phyloP scores from a whole-genome alignment of 2,329 filamentous ascomycete species.

The Scytalidium sp. region DNA sequence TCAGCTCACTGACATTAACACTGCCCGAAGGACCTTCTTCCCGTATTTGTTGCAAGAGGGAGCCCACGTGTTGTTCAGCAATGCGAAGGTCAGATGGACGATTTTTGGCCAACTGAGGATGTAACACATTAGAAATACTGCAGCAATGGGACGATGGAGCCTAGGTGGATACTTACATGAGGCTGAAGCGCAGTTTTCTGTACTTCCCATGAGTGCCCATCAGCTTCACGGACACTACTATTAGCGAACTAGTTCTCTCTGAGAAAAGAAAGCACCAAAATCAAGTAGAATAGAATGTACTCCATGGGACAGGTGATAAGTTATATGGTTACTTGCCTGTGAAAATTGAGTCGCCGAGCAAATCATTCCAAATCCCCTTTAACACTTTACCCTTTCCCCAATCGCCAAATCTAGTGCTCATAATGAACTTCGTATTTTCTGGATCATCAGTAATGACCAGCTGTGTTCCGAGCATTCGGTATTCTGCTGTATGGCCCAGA shows the following conservation, averaged over 20 bases:
- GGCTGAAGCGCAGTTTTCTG: neutral
- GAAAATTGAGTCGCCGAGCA: neutral
- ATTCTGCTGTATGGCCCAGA: neutral
- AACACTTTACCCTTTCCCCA: neutral
- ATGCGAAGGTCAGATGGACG: neutral
- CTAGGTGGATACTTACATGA: neutral
- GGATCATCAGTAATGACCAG: neutral
- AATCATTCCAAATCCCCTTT: neutral
- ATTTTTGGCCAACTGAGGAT: neutral
- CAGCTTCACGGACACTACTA: neutral
- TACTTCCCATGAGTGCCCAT: neutral
- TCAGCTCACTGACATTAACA: neutral
- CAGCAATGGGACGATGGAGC: neutral
- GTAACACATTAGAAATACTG: neutral
- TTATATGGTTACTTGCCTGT: neutral
- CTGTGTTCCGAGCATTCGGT: neutral
- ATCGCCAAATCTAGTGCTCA: neutral
- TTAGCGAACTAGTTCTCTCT: too few relatives aligned
- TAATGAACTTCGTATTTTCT: neutral
- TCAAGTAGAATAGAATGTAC: too few relatives aligned
- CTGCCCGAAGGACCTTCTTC: neutral
- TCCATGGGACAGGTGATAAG: too few relatives aligned
- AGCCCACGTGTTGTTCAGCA: neutral
- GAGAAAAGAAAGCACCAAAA: too few relatives aligned
- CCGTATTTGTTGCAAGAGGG: neutral